Percentiles rank a stretch among this genome's conserved stretches.
These are phyloP conservation scores for Tagetes patula DNA, from an alignment of 129 eudicot genomes.

Conservation along the genomic window DNA sequence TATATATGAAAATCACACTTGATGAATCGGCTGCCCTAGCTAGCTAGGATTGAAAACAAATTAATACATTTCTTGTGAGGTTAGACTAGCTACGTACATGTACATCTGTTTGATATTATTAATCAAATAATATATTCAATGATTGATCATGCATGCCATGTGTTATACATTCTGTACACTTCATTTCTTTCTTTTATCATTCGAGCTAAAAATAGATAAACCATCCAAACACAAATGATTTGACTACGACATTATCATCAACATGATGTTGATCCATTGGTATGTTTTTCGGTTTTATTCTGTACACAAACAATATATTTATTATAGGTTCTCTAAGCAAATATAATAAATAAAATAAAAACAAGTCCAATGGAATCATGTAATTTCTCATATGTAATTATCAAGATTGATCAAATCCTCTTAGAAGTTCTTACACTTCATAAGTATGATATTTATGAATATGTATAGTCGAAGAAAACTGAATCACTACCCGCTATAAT, in stretches of 20 bases:
- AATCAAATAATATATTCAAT: conserved; percentile 28
- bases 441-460: no score
- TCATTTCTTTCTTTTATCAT: conserved; percentile 3
- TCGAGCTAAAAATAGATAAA: conserved; percentile 4
- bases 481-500: no score
- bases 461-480: no score
- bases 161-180: conserved; percentile 22
- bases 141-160: conserved; percentile 31
- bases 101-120: background rate
- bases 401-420: no score
- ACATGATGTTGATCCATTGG: conserved; percentile 2
- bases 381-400: no score
- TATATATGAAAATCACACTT: background rate
- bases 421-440: no score
- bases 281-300: no score
- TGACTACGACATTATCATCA: conserved; percentile 23
- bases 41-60: background rate
- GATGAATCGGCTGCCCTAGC: background rate
- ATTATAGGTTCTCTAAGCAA: no score
- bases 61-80: conserved; percentile 31
- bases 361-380: no score
- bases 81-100: background rate
- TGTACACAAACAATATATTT: no score
- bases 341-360: no score
- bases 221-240: conserved; percentile 22